Base-by-base conservation (phyloP, 371 early-diverging fungal genomes). In the Chytridiales sp. region DNA sequence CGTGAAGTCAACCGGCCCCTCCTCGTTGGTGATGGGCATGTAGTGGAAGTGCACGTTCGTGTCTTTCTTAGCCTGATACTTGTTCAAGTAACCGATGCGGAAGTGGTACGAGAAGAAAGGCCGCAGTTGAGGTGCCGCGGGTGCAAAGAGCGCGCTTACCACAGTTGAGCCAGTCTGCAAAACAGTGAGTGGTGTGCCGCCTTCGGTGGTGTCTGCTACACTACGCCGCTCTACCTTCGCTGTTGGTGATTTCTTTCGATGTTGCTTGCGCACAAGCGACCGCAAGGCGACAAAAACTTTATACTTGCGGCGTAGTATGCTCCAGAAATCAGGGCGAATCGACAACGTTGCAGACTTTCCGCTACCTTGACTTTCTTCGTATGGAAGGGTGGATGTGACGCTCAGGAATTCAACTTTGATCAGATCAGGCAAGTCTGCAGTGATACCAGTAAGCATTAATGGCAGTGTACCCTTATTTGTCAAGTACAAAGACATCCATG, bases 381-480 rank as follows among this genome's bases (percentile, higher is more conserved):
- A 69, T 15, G 76, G 76, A 3, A 76, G 69, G 4, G 75, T 75
- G 2, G 78, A 70, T 3, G 74, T 75, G 29, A 72, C 47, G 3
- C 62, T 60, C n/a, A 77, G 34, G 51, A 67, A 80, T 48, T 79
- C 76, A 11, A 82, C 26, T 44, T 73, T 68, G 21, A 80, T 56
- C 26, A 77, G 47, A 2, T 77, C 73, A 15, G 76, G 72, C 13
- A 52, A 56, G 11, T 68, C 64, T 1, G 79, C 68, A 0, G 74
- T 65, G 4, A 81, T 59, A 3, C 69, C 68, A 38, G 69, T 75
- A 27, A 83, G 46, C 8, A 56, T 55, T 29, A 83, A 61, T 19
- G 83, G 80, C 21, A 83, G 60, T 1, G 83, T 78, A 0, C 83
- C 83, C 41, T 74, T 76, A 65, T 83, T 83, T 4, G 79, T 80